Base-by-base conservation (phyloP, 2,329 filamentous ascomycete species). In the Talaromyces sp. region DNA sequence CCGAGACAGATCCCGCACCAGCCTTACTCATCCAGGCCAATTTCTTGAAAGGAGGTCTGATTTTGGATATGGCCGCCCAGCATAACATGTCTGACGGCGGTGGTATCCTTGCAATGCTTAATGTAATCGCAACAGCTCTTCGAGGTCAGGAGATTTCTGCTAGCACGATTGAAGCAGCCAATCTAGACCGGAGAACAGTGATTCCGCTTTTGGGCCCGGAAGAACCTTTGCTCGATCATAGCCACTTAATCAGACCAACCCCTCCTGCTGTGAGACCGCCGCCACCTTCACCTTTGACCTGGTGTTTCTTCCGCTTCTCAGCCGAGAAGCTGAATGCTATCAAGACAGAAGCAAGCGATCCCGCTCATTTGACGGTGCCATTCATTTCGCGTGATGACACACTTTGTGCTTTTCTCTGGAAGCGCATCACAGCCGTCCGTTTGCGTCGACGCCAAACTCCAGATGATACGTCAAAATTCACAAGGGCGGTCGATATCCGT, bases 191-290 rank as follows among this genome's bases (percentile, higher is more conserved):
- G 68, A 39, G 73, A 72, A 22, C 73, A 73, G 5, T 54, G 75
- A 35, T 56, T 74, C n/a, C 66, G 76, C 5, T 72, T 65, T 33
- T 68, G 70, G 58, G 67, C 66, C 7, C 68, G 65, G 56, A 60
- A 11, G 62, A 63, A 25, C n/a, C 73, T 75, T 22, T 75, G 76
- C 63, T 76, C 69, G 58, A 68, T 73, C 31, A 69, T 74, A 35
- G 74, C 75, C 57, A 73, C 70, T 45, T 73, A 66, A n/a, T 72
- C 69, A 15, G 68, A 71, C 27, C 67, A 70, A 47, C 70, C 68
- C 27, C 66, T 74, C 63, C 64, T 71, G 39, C 66, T 64, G 9
- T 69, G 72, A 4, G 66, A 74, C 13, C 69, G 68, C 4, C 67
- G 27, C 1, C 70, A 72, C 22, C 63, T 67, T n/a, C 64, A 67